Conservation (phyloP, 2,329 filamentous ascomycete species). For the Rasamsonia emersonii region DNA sequence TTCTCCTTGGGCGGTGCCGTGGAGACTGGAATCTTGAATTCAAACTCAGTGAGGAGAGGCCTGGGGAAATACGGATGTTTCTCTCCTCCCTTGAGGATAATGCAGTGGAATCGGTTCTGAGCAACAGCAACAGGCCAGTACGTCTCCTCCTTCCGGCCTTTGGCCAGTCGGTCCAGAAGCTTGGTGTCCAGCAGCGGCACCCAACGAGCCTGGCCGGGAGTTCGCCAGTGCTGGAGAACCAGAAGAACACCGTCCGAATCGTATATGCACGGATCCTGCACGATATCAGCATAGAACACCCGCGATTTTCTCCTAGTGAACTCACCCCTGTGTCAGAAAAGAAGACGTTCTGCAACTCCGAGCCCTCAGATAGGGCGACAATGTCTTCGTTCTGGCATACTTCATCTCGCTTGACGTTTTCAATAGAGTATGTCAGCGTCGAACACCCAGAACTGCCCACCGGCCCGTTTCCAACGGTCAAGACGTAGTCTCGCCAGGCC, state of each 20-base stretch:
- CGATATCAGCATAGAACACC: slow-evolving; percentile 7
- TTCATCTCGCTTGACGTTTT: slow-evolving; percentile 88
- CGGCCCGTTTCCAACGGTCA: slow-evolving; percentile 89
- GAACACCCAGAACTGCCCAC: slow-evolving; percentile 69
- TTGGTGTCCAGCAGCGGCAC: slow-evolving; percentile 86
- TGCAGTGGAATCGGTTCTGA: slow-evolving; percentile 89
- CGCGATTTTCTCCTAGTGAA: slow-evolving; percentile 3
- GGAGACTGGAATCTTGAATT: slow-evolving; percentile 74
- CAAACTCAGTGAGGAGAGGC: slow-evolving; percentile 84
- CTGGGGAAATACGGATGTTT: slow-evolving; percentile 87
- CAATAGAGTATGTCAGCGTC: slow-evolving; percentile 78
- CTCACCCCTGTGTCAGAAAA: slow-evolving; percentile 83
- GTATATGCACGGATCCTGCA: slow-evolving; percentile 86
- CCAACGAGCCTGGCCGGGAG: slow-evolving; percentile 77
- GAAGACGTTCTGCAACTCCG: slow-evolving; percentile 71
- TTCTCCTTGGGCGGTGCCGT: slow-evolving; percentile 36
- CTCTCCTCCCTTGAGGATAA: slow-evolving; percentile 94
- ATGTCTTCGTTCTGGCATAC: slow-evolving; percentile 92
- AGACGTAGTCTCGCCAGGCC: slow-evolving; percentile 91
- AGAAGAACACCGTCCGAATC: slow-evolving; percentile 85
- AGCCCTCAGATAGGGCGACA: slow-evolving; percentile 69
- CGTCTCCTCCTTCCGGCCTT: slow-evolving; percentile 74
- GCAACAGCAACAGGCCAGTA: slow-evolving; percentile 97
- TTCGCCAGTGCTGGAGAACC: slow-evolving; percentile 84
- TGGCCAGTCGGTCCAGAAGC: slow-evolving; percentile 69